Evolutionary conservation across 2,329 filamentous ascomycete genomes (phyloP).

Genomic region (Xylaria sp.): DNA sequence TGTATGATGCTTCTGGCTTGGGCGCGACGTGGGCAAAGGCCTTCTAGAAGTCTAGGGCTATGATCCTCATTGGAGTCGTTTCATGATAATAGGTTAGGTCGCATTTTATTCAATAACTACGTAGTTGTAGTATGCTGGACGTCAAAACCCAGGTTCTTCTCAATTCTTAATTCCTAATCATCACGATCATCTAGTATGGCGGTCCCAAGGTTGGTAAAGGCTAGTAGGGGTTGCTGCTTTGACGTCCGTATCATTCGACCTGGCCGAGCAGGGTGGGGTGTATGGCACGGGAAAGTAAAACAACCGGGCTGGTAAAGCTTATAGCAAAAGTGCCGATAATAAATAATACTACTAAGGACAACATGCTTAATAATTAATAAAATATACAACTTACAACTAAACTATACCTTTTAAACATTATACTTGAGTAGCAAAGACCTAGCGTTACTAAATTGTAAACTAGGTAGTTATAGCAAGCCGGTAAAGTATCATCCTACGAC

Average conservation of each 20-base stretch:
- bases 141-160: neutral
- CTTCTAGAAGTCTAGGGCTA: neutral
- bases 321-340: neutral
- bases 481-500: no score
- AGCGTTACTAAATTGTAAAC: no score
- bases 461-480: no score
- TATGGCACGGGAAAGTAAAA: neutral
- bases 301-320: neutral
- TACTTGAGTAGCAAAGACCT: no score
- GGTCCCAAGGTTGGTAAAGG: neutral
- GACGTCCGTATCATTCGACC: neutral
- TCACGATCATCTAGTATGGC: neutral
- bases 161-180: neutral
- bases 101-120: neutral
- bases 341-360: no score
- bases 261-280: neutral
- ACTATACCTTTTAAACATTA: no score
- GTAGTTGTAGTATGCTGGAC: neutral
- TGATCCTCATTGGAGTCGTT: neutral
- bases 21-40: neutral
- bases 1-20: neutral
- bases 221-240: neutral
- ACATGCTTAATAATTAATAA: no score
- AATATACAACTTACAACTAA: no score
- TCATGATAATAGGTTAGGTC: neutral